A percentile compares a stretch with the other conserved stretches of the same genome.
phyloP scores from a whole-genome alignment of 257 asterid species.

The Solanum pinnatisectum region DNA sequence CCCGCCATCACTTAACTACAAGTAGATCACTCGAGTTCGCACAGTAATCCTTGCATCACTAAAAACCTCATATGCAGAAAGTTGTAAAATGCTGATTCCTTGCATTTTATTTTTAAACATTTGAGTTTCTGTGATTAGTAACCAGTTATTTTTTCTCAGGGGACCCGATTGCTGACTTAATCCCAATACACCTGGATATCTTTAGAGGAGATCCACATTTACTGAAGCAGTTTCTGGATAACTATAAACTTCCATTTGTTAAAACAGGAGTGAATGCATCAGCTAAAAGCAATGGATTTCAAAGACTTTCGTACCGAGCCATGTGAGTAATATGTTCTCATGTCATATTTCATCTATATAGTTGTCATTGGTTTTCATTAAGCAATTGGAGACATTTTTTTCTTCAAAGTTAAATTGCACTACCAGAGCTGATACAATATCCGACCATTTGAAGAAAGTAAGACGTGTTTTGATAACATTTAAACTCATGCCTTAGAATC shows the following conservation, averaged over 20 bases:
- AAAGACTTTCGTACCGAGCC: constrained; percentile 58
- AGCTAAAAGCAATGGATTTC: constrained; percentile 22
- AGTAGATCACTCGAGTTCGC: background rate
- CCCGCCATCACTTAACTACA: background rate
- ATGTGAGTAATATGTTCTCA: constrained; percentile 47
- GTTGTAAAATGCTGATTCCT: background rate
- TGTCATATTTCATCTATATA: background rate
- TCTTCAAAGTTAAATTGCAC: background rate
- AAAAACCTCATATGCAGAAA: background rate
- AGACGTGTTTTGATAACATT: background rate
- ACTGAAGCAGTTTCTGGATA: constrained; percentile 60
- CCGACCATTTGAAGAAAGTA: background rate
- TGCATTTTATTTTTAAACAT: background rate
- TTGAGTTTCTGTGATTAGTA: background rate
- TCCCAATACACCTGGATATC: constrained; percentile 71
- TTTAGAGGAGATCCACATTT: constrained; percentile 73
- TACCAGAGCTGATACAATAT: background rate
- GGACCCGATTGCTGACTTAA: constrained; percentile 77
- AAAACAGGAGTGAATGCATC: constrained; percentile 23
- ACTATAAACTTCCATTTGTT: constrained; percentile 62
- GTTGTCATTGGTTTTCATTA: background rate
- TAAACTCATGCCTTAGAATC: background rate
- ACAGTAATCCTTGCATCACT: background rate
- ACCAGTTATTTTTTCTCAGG: constrained; percentile 34
- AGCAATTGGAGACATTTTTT: background rate